These are phyloP conservation scores for Cetraspora pellucida DNA, from an alignment of 192 early-diverging fungal species.

Conservation along the genomic window DNA sequence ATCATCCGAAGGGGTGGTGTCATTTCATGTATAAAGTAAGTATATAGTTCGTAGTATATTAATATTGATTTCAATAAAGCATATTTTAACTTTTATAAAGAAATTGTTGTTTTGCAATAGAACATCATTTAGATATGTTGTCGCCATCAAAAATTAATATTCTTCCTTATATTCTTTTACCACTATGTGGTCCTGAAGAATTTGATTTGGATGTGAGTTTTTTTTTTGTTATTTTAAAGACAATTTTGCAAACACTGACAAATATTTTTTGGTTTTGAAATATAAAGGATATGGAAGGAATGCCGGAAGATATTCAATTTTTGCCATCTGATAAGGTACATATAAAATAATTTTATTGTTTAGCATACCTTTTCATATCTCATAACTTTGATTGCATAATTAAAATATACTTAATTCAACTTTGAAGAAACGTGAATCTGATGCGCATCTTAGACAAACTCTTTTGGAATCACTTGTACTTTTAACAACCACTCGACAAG, in stretches of 20 bases:
- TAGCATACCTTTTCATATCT: background rate
- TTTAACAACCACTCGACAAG: constrained; percentile 72
- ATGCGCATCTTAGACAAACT: constrained; percentile 68
- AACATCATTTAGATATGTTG: constrained; percentile 67
- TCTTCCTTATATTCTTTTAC: constrained; percentile 85
- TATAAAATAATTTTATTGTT: background rate
- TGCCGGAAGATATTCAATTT: constrained; percentile 93
- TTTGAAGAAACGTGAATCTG: constrained; percentile 70
- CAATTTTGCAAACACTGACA: background rate
- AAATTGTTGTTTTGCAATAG: constrained; percentile 81
- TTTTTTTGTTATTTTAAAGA: background rate
- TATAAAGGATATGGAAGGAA: constrained; percentile 79
- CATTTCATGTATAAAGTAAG: constrained; percentile 83
- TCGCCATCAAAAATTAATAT: constrained; percentile 75
- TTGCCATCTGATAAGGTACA: constrained; percentile 72
- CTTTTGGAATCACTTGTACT: constrained; percentile 83
- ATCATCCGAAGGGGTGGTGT: constrained; percentile 90
- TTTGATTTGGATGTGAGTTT: constrained; percentile 77
- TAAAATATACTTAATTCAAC: background rate
- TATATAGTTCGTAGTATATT: background rate
- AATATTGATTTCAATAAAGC: background rate
- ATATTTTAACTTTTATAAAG: constrained; percentile 36
- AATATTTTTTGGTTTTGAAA: constrained; percentile 15
- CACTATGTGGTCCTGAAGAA: constrained; percentile 90
- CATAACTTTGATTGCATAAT: background rate